Conservation (phyloP, 345 rosid genomes). For the Arabidopsis suecica region DNA sequence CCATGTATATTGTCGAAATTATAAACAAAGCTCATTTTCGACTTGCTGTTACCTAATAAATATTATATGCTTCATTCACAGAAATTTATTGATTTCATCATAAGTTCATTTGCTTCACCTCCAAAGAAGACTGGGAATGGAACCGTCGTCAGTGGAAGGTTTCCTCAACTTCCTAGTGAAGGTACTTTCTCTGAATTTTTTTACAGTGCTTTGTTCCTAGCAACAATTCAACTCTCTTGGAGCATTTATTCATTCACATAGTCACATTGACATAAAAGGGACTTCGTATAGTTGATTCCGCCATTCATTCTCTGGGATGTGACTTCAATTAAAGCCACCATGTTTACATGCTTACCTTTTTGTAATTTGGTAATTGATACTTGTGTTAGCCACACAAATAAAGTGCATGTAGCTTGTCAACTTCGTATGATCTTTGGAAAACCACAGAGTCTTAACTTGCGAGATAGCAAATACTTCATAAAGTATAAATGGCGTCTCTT, state of each 20-base stretch:
- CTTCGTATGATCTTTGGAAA: background rate
- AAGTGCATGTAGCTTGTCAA: background rate
- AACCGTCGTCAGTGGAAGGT: constrained; percentile 37
- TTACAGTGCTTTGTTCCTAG: constrained; percentile 7
- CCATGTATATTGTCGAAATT: background rate
- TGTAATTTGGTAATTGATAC: constrained; percentile 17
- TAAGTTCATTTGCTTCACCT: constrained; percentile 61
- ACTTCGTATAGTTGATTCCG: constrained; percentile 6
- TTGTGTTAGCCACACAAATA: constrained; percentile 20
- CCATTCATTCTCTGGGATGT: constrained; percentile 1
- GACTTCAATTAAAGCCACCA: background rate
- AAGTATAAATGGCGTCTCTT: constrained; percentile 13
- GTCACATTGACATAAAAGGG: background rate
- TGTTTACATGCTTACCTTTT: constrained; percentile 20
- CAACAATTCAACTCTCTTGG: constrained; percentile 9
- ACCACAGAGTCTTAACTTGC: background rate
- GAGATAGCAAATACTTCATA: constrained; percentile 17
- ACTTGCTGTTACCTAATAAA: constrained; percentile 17
- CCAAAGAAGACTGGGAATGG: constrained; percentile 49
- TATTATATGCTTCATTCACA: constrained; percentile 41
- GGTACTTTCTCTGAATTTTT: constrained; percentile 42
- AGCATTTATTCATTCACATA: background rate
- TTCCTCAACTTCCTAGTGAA: constrained; percentile 47
- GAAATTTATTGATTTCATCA: constrained; percentile 80
- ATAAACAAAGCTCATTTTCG: background rate